Evolutionary conservation across 805 yeast genomes (phyloP), one percentile per base, ranked within the genome.

Genomic region (Candida awuae): DNA sequence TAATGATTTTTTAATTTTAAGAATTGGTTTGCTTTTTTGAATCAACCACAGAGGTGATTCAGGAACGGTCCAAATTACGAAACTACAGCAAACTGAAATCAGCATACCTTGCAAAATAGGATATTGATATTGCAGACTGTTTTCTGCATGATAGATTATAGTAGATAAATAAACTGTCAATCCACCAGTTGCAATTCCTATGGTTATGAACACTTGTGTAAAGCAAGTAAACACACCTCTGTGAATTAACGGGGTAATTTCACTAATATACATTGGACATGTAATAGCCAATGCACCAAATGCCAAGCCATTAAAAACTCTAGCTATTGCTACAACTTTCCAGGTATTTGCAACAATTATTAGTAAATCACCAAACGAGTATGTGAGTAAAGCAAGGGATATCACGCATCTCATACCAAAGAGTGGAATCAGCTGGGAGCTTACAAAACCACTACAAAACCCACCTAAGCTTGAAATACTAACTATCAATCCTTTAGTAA

Each of bases 231-330:
- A 44, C 3, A 50, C 46, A 1, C 67, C 67, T 16, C 63, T 48
- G 3, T 52, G 34, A 16, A 48, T 44, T 0, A 44, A 35, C 2
- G 65, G 66, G 2, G 64, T 46, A 21, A 62, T 43, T 28, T 62
- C 67, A 39, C 65, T 56, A 32, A 62, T 58, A 9, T 59, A 43
- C 63, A 62, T 57, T 3, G 65, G 66, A 32, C 63, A 56, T 7
- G 50, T 54, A 5, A 59, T 63, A 31, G 60, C 51, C 3, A 52
- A 42, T 8, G 55, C 41, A 4, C 67, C 67, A 28, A 54, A 46
- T 4, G 54, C 54, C n/a, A 49, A 29, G 1, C 67, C 67, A 37
- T 55, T 54, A 15, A 56, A 37, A 1, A 52, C 35, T 41, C 67
- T 47, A 10, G 61, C 65, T 23, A 49, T 12, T 17, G 51, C 27